Percentiles rank a stretch among this genome's conserved stretches.
These are phyloP conservation scores for Claviceps digitariae DNA, from an alignment of 2,329 filamentous ascomycete species.

Conservation along the genomic window DNA sequence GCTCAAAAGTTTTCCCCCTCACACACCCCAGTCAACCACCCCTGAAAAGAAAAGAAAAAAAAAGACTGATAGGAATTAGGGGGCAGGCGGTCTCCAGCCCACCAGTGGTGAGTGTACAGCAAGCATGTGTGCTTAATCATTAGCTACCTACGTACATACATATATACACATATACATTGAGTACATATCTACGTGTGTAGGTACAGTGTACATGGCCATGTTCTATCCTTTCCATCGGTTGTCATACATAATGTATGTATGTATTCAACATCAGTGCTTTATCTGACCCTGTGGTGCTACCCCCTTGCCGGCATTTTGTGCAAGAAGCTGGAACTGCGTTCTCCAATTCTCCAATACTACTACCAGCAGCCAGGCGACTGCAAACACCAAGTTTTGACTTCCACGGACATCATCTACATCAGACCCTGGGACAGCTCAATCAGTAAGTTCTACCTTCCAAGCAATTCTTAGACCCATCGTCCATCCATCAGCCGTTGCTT, in stretches of 20 bases:
- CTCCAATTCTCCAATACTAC: background rate
- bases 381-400: background rate
- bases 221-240: conserved; percentile 2
- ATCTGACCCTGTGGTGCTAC: conserved; percentile 3
- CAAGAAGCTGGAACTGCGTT: background rate
- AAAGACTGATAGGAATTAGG: background rate
- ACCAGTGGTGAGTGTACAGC: conserved; percentile 1
- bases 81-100: background rate
- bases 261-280: conserved; percentile 3
- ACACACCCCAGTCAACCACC: conserved; percentile 3
- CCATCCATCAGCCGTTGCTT: background rate
- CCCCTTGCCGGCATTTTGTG: conserved; percentile 1
- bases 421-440: background rate
- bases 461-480: background rate
- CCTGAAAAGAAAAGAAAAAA: background rate
- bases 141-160: background rate
- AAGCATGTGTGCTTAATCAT: conserved; percentile 1
- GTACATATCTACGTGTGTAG: too few relatives aligned
- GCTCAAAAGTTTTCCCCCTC: background rate
- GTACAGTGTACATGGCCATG: conserved; percentile 3
- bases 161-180: background rate
- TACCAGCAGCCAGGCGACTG: background rate
- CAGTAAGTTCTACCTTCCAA: background rate
- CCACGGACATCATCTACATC: background rate
- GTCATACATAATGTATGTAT: background rate